Conservation (phyloP, 768 basidiomycete genomes). For the Boletus tylopilopsis region DNA sequence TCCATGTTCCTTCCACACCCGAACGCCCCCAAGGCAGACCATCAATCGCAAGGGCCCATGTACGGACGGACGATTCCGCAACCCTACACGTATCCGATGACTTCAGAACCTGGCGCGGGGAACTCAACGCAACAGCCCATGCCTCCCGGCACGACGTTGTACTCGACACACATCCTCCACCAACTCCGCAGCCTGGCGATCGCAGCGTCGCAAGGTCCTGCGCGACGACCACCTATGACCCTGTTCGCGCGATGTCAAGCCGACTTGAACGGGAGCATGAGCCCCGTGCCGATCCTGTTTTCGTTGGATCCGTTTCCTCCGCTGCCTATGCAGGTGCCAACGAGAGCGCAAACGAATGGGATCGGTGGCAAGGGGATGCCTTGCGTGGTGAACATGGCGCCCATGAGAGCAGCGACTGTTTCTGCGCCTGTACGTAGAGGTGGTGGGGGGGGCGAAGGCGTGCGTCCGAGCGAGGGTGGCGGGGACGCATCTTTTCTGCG, state of each 20-base stretch:
- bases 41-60: conserved; percentile 48
- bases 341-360: background rate
- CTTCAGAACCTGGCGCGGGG: conserved; percentile 7
- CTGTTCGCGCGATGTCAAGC: conserved; percentile 55
- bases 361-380: background rate
- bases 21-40: conserved; percentile 44
- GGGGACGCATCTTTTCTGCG: conserved; percentile 3
- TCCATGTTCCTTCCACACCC: conserved; percentile 53
- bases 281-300: conserved; percentile 62
- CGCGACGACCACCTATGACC: conserved; percentile 34
- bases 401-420: conserved; percentile 30
- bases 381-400: conserved; percentile 3
- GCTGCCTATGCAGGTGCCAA: conserved; percentile 6
- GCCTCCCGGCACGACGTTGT: conserved; percentile 28
- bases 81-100: conserved; percentile 8
- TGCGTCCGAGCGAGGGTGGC: background rate
- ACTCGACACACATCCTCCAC: conserved; percentile 26
- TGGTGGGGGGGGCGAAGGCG: background rate
- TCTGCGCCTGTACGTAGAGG: conserved; percentile 28
- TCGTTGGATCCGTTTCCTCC: conserved; percentile 47
- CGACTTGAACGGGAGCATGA: conserved; percentile 47
- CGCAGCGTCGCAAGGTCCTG: conserved; percentile 19
- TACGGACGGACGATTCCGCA: conserved; percentile 41
- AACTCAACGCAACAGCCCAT: background rate
- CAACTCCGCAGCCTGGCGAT: conserved; percentile 21